phyloP scores from a whole-genome alignment of 495 filamentous ascomycete genomes.

The Penicillium maclennaniae region DNA sequence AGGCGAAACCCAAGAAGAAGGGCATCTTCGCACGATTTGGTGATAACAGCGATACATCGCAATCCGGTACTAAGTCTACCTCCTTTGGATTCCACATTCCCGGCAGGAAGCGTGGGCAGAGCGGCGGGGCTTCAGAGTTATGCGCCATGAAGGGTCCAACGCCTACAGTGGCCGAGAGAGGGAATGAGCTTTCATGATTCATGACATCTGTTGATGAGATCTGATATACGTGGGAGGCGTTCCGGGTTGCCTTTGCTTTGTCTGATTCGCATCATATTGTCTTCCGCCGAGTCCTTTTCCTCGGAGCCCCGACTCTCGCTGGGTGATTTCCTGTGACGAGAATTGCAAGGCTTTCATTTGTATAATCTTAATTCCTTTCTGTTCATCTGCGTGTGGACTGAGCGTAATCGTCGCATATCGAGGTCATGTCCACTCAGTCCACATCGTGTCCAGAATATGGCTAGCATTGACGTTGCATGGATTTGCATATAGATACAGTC shows the following conservation, averaged over 20 bases:
- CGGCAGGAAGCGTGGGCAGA: slow-evolving; percentile 70
- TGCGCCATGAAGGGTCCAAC: slow-evolving; percentile 46
- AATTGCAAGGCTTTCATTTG: neutral
- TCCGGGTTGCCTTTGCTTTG: slow-evolving; percentile 5
- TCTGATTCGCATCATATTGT: neutral
- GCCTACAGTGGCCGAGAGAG: slow-evolving; percentile 25
- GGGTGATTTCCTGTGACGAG: neutral
- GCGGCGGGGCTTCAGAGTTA: slow-evolving; percentile 68
- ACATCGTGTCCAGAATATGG: neutral
- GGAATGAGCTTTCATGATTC: slow-evolving; percentile 18
- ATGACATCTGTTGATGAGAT: slow-evolving; percentile 3
- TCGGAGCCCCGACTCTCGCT: neutral
- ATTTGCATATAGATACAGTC: neutral
- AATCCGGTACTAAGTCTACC: slow-evolving; percentile 44
- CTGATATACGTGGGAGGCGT: slow-evolving; percentile 8
- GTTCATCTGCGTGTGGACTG: slow-evolving; percentile 4
- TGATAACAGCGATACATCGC: slow-evolving; percentile 44
- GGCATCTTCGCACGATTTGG: slow-evolving; percentile 84
- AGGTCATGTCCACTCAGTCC: neutral
- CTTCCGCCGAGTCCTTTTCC: neutral
- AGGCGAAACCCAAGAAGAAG: slow-evolving; percentile 69
- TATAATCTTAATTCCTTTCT: neutral
- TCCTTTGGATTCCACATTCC: slow-evolving; percentile 62
- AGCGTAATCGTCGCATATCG: slow-evolving; percentile 1
- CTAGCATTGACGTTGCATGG: neutral